A percentile compares a stretch with the other conserved stretches of the same genome.
Conservation (phyloP, 2,329 filamentous ascomycete genomes). For the Xylaria sp. region DNA sequence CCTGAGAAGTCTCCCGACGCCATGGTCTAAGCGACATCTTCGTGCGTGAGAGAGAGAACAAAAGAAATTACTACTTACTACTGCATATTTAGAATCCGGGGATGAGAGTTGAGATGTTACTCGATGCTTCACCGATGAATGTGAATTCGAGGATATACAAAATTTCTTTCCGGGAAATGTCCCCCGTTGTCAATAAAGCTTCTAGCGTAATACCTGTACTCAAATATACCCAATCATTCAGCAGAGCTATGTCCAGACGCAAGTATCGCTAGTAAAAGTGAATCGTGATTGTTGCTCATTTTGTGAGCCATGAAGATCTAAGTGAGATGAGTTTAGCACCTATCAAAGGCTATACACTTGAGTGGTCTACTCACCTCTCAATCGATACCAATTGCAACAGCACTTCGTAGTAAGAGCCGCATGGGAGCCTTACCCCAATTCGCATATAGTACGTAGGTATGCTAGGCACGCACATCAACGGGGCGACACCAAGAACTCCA, state of each 20-base stretch:
- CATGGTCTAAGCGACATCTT: conserved; percentile 33
- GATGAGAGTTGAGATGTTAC: conserved; percentile 7
- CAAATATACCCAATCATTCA: conserved; percentile 25
- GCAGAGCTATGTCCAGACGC: not conserved
- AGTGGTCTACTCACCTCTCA: not conserved
- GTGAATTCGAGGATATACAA: conserved; percentile 27
- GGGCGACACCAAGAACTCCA: not conserved
- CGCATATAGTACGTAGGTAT: not conserved
- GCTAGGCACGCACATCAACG: not conserved
- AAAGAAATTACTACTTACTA: not conserved
- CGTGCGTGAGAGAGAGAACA: not conserved
- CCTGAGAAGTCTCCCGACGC: conserved; percentile 43
- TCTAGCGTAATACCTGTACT: conserved; percentile 32
- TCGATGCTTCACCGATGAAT: conserved; percentile 12
- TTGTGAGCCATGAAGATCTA: not conserved
- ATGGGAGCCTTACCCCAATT: not conserved
- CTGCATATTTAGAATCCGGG: not conserved
- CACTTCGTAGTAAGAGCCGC: not conserved
- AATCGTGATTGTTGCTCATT: not conserved
- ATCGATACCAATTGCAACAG: not conserved
- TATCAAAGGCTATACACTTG: not conserved
- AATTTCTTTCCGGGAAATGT: conserved; percentile 2
- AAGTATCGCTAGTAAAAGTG: not conserved
- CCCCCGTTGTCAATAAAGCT: conserved; percentile 30
- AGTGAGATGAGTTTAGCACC: not conserved